Evolutionary conservation across 2,329 filamentous ascomycete species (phyloP).

Genomic region (Fusarium devonianum): DNA sequence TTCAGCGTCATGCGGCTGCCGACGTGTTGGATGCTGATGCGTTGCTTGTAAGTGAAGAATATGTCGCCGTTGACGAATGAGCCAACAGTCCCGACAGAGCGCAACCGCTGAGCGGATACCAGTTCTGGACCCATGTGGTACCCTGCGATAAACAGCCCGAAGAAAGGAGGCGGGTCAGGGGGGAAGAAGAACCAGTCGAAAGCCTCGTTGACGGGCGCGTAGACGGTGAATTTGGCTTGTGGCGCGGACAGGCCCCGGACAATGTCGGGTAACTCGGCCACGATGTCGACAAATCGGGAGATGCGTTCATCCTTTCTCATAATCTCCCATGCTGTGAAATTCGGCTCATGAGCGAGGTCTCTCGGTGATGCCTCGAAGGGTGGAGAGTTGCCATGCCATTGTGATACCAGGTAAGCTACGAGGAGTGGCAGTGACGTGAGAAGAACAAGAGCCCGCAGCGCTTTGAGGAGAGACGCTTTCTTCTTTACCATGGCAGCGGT

Average conservation of each 20-base stretch:
- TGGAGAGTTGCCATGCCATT: not conserved
- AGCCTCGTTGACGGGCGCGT: slow-evolving; percentile 8
- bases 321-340: slow-evolving; percentile 5
- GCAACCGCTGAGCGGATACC: not conserved
- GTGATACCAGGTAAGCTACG: not conserved
- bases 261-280: slow-evolving; percentile 3
- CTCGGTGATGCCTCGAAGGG: not conserved
- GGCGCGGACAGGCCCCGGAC: slow-evolving; percentile 2
- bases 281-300: slow-evolving; percentile 2
- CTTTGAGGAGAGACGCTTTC: not conserved
- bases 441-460: slow-evolving; percentile 1
- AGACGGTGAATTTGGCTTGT: slow-evolving; percentile 5
- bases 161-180: slow-evolving; percentile 8
- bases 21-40: slow-evolving; percentile 2
- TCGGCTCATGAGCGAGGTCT: not conserved
- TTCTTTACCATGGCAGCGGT: not conserved
- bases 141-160: slow-evolving; percentile 3
- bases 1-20: not conserved
- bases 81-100: not conserved
- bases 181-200: slow-evolving; percentile 9
- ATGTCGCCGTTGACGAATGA: slow-evolving; percentile 12
- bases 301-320: slow-evolving; percentile 5
- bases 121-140: slow-evolving; percentile 1
- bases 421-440: slow-evolving; percentile 4
- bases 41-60: slow-evolving; percentile 11